Evolutionary conservation across 176 grass and related monocot genomes (phyloP), one percentile per base, ranked within the genome.

Genomic region (Carex parvula): DNA sequence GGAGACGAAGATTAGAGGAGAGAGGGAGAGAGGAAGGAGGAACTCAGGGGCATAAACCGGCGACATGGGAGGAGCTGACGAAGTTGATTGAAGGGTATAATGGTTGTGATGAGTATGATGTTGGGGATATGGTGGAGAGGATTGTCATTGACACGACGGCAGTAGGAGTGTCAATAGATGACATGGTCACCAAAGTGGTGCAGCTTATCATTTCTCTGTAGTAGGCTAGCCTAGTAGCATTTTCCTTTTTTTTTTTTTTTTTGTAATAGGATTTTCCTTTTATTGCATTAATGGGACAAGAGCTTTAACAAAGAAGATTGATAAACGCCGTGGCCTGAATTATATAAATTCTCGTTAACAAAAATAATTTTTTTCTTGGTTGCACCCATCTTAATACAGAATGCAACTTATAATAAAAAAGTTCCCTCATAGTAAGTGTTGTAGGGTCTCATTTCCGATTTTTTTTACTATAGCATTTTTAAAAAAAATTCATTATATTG

Each of bases 121-220:
- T 85, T 20, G 86, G 89, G 9, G 89, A 89, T 70, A 29, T 18
- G 18, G 87, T 87, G 29, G 79, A 83, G 15, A 93, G 88, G 89
- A 88, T 93, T 17, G 62, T 94, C 1, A 79, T 95, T 6, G 95
- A 98, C 81, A 98, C 91, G 6, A 95, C 92, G 57, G 83, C 82
- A 60, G 83, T 69, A 4, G 30, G 2, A 0, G 53, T 73, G 0
- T 9, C 65, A 2, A 52, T 15, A 6, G 74, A 86, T 48, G 87
- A 57, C 5, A 90, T 83, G 50, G 60, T 86, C 39, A 15, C 17
- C 1, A 83, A 75, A 82, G 89, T 93, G 68, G 54, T 93, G 70
- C 80, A 22, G 57, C 86, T 95, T 53, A 67, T 98, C 70, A 86
- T 32, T 46, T 87, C 88, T 58, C 86, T 65, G 5, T 67, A 69